Evolutionary conservation across 2,329 filamentous ascomycete species (phyloP).

Genomic region (Penicillium corylophilum): DNA sequence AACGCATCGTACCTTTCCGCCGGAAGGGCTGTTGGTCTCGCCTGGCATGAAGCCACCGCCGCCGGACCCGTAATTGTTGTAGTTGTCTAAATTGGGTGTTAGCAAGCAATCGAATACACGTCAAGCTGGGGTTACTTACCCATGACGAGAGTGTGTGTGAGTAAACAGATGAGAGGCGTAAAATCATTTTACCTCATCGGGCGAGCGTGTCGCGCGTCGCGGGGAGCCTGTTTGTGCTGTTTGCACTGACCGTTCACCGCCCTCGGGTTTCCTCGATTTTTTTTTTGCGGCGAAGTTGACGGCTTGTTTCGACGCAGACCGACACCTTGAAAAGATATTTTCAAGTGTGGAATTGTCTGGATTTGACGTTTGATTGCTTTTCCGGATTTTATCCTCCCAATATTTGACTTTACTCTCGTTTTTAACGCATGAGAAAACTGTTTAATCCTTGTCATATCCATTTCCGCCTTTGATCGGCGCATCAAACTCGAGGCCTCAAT

Average conservation of each 20-base stretch:
- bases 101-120: background rate
- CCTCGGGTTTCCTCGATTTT: slow-evolving; percentile 17
- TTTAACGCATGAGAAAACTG: slow-evolving; percentile 3
- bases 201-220: slow-evolving; percentile 41
- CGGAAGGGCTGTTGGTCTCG: slow-evolving; percentile 50
- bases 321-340: slow-evolving; percentile 8
- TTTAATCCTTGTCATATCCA: slow-evolving; percentile 11
- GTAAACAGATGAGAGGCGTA: slow-evolving; percentile 5
- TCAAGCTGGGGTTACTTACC: slow-evolving; percentile 21
- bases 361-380: background rate
- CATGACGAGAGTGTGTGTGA: slow-evolving; percentile 24
- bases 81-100: slow-evolving; percentile 29
- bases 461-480: slow-evolving; percentile 12
- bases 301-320: slow-evolving; percentile 1
- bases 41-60: slow-evolving; percentile 60
- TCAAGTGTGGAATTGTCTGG: slow-evolving; percentile 9
- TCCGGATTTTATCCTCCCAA: background rate
- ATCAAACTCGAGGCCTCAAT: slow-evolving; percentile 19
- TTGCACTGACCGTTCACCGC: slow-evolving; percentile 22
- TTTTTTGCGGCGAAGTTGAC: slow-evolving; percentile 19
- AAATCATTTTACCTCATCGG: slow-evolving; percentile 40
- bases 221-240: slow-evolving; percentile 28
- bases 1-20: slow-evolving; percentile 37
- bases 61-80: slow-evolving; percentile 50
- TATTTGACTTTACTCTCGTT: background rate